phyloP scores from a whole-genome alignment of 495 filamentous ascomycete species.

The Penicillium coprophilum region DNA sequence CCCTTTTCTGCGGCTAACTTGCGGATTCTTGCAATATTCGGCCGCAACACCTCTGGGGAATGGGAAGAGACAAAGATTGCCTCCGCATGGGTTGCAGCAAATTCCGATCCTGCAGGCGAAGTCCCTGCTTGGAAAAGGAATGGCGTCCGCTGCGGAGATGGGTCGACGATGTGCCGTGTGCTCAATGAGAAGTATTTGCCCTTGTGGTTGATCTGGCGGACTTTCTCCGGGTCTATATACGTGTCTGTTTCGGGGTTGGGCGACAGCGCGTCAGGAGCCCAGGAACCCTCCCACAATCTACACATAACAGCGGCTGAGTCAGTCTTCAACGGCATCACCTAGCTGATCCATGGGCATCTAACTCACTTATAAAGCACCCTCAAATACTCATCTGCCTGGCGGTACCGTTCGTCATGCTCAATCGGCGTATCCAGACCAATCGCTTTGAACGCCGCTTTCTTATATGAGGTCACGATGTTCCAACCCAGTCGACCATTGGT shows the following conservation, averaged over 20 bases:
- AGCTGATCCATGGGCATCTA: not conserved
- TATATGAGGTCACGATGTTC: slow-evolving; percentile 66
- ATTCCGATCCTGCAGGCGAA: slow-evolving; percentile 55
- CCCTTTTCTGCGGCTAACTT: slow-evolving; percentile 49
- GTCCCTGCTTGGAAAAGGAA: slow-evolving; percentile 66
- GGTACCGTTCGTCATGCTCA: slow-evolving; percentile 62
- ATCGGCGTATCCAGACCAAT: slow-evolving; percentile 56
- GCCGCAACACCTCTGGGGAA: slow-evolving; percentile 48
- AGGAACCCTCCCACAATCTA: slow-evolving; percentile 62
- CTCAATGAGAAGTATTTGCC: slow-evolving; percentile 57
- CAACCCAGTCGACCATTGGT: slow-evolving; percentile 60
- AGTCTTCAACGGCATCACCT: not conserved
- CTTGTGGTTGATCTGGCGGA: slow-evolving; percentile 58
- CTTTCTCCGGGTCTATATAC: slow-evolving; percentile 54
- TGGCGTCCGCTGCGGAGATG: slow-evolving; percentile 61
- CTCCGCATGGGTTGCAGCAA: slow-evolving; percentile 62
- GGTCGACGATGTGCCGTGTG: slow-evolving; percentile 56
- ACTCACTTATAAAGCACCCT: slow-evolving; percentile 54
- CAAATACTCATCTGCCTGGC: slow-evolving; percentile 61
- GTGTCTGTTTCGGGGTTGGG: slow-evolving; percentile 49
- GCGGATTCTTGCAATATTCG: slow-evolving; percentile 57
- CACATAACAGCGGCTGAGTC: not conserved
- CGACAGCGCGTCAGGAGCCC: slow-evolving; percentile 53
- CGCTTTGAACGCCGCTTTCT: slow-evolving; percentile 58
- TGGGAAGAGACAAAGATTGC: slow-evolving; percentile 62